These are phyloP conservation scores for Gynochthodes officinalis DNA, from an alignment of 257 asterid species.

Conservation along the genomic window DNA sequence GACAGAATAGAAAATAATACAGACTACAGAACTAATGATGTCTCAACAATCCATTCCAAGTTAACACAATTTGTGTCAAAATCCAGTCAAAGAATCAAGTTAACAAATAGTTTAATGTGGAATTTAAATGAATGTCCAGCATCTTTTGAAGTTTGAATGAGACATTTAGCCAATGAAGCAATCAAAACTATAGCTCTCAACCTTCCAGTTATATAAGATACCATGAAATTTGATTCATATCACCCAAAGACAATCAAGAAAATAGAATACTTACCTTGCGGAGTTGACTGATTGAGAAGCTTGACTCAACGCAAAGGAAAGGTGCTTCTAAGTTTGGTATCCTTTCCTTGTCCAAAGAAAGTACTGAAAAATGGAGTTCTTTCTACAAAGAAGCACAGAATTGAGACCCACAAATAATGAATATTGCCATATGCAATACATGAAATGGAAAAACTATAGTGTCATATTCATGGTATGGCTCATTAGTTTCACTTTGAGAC, in stretches of 20 bases:
- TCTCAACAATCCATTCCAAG: neutral
- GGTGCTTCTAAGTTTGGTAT: constrained; percentile 30
- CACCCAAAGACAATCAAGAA: neutral
- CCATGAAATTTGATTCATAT: neutral
- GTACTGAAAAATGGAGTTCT: constrained; percentile 23
- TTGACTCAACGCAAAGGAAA: constrained; percentile 24
- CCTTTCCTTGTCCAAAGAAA: constrained; percentile 29
- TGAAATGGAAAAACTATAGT: neutral
- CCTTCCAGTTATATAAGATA: neutral
- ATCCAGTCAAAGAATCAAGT: neutral
- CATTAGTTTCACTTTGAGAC: neutral
- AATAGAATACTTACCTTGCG: constrained; percentile 24
- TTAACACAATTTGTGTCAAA: neutral
- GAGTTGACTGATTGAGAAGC: constrained; percentile 26
- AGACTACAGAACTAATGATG: neutral
- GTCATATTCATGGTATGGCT: neutral
- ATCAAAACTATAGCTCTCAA: neutral
- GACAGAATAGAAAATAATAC: neutral
- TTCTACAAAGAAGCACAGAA: constrained; percentile 25
- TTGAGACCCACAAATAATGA: neutral
- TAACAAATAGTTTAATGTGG: neutral
- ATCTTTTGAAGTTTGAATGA: neutral
- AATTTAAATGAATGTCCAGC: neutral
- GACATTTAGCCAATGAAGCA: neutral
- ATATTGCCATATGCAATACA: neutral